phyloP scores from a whole-genome alignment of 1,139 yeast species.

The Suhomyces anneliseae region DNA sequence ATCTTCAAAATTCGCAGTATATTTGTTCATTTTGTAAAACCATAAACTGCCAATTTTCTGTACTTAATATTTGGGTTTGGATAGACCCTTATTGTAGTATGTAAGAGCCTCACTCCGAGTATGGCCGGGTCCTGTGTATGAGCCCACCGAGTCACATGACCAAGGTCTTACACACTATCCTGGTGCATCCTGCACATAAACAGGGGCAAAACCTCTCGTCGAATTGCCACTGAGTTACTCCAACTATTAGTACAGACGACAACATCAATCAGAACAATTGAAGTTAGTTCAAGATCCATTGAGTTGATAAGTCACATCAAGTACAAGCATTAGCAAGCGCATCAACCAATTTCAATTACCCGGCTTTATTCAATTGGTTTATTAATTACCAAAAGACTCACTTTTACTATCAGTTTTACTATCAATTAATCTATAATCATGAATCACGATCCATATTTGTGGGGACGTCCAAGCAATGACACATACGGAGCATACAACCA shows the following conservation, averaged over 20 bases:
- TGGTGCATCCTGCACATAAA: constrained; percentile 1
- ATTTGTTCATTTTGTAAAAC: too few relatives aligned
- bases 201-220: constrained; percentile 7
- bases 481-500: constrained; percentile 79
- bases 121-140: too few relatives aligned
- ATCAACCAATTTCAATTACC: not conserved
- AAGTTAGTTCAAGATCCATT: not conserved
- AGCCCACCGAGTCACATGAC: too few relatives aligned
- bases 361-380: not conserved
- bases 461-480: constrained; percentile 93
- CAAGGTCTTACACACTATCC: not conserved
- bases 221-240: constrained; percentile 6
- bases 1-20: too few relatives aligned
- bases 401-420: too few relatives aligned
- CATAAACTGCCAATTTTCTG: too few relatives aligned
- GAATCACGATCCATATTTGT: constrained; percentile 93
- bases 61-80: too few relatives aligned
- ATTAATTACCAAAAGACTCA: too few relatives aligned
- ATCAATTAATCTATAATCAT: constrained; percentile 31
- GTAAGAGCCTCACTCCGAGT: too few relatives aligned
- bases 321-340: not conserved
- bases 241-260: not conserved
- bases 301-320: not conserved
- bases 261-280: not conserved
- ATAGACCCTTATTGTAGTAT: too few relatives aligned